Evolutionary conservation across 257 asterid genomes (phyloP).

Genomic region (Oldenlandia corymbosa): DNA sequence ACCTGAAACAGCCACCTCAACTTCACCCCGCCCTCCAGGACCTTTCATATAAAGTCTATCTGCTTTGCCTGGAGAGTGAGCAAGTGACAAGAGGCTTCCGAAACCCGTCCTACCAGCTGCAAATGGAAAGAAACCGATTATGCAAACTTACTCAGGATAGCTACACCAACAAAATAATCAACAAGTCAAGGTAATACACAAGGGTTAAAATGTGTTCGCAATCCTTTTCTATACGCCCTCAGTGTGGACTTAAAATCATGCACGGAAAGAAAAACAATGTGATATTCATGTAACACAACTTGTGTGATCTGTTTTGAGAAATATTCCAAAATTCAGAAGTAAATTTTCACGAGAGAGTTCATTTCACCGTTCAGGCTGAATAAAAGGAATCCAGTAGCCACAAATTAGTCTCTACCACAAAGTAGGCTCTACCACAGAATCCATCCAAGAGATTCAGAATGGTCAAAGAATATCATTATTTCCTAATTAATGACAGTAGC

Average conservation of each 20-base stretch:
- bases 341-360: background rate
- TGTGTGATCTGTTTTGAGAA: background rate
- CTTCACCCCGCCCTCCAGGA: constrained; percentile 99
- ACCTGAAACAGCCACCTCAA: constrained; percentile 98
- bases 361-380: background rate
- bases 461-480: background rate
- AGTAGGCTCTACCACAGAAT: too few relatives aligned
- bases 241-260: too few relatives aligned
- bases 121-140: constrained; percentile 8
- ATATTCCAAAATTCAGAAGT: background rate
- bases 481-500: background rate
- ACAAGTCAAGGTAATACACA: too few relatives aligned
- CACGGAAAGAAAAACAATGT: too few relatives aligned
- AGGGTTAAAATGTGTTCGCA: too few relatives aligned
- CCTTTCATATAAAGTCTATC: constrained; percentile 96
- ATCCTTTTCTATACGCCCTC: too few relatives aligned
- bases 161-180: background rate
- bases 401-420: too few relatives aligned
- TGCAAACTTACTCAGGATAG: constrained; percentile 6
- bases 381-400: too few relatives aligned
- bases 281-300: background rate
- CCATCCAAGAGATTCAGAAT: too few relatives aligned
- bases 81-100: constrained; percentile 89
- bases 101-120: constrained; percentile 91
- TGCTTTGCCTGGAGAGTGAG: constrained; percentile 83